Conservation (phyloP, 768 basidiomycete species). For the Amanita exitialis region DNA sequence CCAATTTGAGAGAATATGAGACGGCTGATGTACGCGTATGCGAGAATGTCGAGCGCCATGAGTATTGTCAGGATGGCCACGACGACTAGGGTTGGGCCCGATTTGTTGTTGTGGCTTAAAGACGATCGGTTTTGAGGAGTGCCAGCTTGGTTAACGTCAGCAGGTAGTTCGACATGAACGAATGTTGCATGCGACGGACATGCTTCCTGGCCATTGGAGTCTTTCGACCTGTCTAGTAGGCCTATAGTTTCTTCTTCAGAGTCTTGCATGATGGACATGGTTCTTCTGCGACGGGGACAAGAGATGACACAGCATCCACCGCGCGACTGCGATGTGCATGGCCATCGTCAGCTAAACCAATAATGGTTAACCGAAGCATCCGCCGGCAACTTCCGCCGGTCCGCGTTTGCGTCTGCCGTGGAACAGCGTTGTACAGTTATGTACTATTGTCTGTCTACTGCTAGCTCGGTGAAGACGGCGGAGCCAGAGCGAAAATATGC, state of each 20-base stretch:
- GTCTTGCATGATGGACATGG: not conserved
- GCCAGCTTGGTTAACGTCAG: not conserved
- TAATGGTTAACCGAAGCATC: not conserved
- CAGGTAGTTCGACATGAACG: not conserved
- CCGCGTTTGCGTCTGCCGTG: no score
- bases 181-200: not conserved
- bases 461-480: no score
- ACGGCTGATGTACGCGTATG: conserved; percentile 13
- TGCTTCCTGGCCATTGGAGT: not conserved
- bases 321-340: not conserved
- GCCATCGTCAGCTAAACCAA: not conserved
- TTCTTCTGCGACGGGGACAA: not conserved
- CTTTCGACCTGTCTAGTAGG: conserved; percentile 1
- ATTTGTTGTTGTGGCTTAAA: not conserved
- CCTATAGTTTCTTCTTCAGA: not conserved
- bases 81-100: not conserved
- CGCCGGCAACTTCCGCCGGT: not conserved
- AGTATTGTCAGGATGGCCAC: conserved; percentile 11
- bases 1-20: conserved; percentile 7
- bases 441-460: no score
- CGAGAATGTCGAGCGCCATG: conserved; percentile 15
- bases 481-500: conserved; percentile 13
- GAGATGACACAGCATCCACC: not conserved
- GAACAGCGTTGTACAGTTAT: no score
- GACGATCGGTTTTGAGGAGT: not conserved